Base-by-base conservation (phyloP, 2,329 filamentous ascomycete genomes). In the Trichophaea hybrida region DNA sequence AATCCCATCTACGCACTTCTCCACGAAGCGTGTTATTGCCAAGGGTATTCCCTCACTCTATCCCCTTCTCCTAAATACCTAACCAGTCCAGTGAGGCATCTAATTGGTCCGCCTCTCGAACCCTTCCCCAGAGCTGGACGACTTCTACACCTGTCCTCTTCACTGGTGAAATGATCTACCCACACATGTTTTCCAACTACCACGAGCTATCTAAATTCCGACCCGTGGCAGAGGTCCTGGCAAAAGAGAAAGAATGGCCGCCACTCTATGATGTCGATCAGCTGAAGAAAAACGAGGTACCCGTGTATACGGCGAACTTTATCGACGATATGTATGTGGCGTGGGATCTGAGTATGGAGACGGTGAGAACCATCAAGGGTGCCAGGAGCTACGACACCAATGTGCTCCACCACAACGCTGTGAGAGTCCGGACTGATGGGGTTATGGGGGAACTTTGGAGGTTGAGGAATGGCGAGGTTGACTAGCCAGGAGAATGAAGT, bases 271-370 rank as follows among this genome's bases (percentile, higher is more conserved):
- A 94, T 68, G 75, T 81, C 63, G 78, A 80, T 57, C 84, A 86
- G 71, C 75, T 96, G 52, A 78, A 77, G 15, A 79, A 77, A 67
- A 96, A 96, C 68, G 77, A 83, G 60, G 87, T 96, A 0, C 90
- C 91, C 0, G 82, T 94, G 0, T 96, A 93, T 69, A 85, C 89
- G 1, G 88, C 86, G 0, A 85, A 82, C 1, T 97, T 86, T 67
- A 71, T 88, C 4, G 85, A 95, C 64, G 89, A 95, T 70, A 93
- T 96, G 86, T 96, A 94, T 69, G 90, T 97, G 34, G 86, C 94
- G 69, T 86, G 80, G 66, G 80, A 81, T 5, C 74, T 89, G 58
- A 85, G 86, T 6, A 78, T 80, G 67, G 81, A 85, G 67, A 94
- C 88, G 13, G 88, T 87, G 7, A 74, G 74, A 44, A 79, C 83